These are phyloP conservation scores for Sesbania bispinosa DNA, from an alignment of 306 rosid genomes.

Conservation along the genomic window DNA sequence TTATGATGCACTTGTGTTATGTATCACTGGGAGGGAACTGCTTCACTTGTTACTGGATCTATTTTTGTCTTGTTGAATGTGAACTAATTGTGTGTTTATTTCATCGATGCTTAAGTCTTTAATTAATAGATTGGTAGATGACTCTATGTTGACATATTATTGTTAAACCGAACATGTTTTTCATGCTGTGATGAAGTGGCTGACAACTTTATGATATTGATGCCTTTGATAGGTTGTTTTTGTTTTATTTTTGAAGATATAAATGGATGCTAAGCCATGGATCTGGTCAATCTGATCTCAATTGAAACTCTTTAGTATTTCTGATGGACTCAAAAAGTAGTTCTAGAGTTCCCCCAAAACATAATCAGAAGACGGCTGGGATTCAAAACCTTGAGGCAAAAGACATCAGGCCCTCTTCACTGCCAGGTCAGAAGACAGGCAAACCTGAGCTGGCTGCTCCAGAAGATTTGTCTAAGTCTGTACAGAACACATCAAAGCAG, in stretches of 20 bases:
- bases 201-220: slow-evolving; percentile 23
- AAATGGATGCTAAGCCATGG: slow-evolving; percentile 36
- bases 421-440: slow-evolving; percentile 31
- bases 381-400: slow-evolving; percentile 45
- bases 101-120: background rate
- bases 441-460: slow-evolving; percentile 39
- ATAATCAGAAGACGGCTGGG: slow-evolving; percentile 45
- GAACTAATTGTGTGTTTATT: slow-evolving; percentile 8
- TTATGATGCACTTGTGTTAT: background rate
- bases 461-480: slow-evolving; percentile 42
- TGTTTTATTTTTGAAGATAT: slow-evolving; percentile 1
- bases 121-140: slow-evolving; percentile 9
- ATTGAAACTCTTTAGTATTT: slow-evolving; percentile 23
- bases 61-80: slow-evolving; percentile 7
- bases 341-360: slow-evolving; percentile 50
- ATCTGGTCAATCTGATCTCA: slow-evolving; percentile 37
- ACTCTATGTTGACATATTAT: background rate
- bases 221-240: slow-evolving; percentile 32
- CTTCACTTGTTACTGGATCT: slow-evolving; percentile 30
- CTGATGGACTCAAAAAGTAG: slow-evolving; percentile 73
- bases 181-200: slow-evolving; percentile 9
- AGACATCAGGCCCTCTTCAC: slow-evolving; percentile 41
- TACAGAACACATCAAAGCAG: slow-evolving; percentile 40
- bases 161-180: background rate
- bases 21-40: background rate